Evolutionary conservation across 2,329 filamentous ascomycete species (phyloP).

Genomic region (Nigrograna mackinnonii): DNA sequence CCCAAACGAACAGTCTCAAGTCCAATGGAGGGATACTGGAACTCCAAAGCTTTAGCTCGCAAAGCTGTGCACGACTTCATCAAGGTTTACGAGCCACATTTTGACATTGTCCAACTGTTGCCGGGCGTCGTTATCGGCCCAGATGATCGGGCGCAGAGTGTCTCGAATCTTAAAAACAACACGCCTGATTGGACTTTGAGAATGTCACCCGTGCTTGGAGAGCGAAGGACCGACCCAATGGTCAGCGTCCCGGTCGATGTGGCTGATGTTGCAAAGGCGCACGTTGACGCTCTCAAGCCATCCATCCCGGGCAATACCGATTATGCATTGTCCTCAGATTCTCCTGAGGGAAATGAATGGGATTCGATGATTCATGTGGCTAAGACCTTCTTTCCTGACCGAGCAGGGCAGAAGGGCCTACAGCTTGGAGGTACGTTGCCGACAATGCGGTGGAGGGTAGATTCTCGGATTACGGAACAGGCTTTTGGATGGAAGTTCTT

Average conservation of each 20-base stretch:
- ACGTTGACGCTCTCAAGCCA: conserved; percentile 10
- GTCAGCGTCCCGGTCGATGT: conserved; percentile 7
- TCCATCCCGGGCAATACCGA: conserved; percentile 7
- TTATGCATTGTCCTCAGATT: conserved; percentile 8
- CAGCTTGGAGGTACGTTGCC: conserved; percentile 4
- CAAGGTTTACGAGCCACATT: conserved; percentile 7
- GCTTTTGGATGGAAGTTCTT: conserved; percentile 11
- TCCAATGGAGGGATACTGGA: conserved; percentile 33
- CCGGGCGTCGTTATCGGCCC: conserved; percentile 9
- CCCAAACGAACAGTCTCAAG: conserved; percentile 3
- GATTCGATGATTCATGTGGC: conserved; percentile 3
- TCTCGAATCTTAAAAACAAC: not conserved
- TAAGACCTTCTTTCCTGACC: conserved; percentile 5
- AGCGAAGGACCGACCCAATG: conserved; percentile 4
- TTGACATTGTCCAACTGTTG: conserved; percentile 9
- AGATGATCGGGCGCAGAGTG: conserved; percentile 7
- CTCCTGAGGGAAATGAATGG: conserved; percentile 8
- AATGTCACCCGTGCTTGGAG: conserved; percentile 1
- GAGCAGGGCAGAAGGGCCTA: conserved; percentile 2
- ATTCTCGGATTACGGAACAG: conserved; percentile 9
- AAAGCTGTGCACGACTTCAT: conserved; percentile 24
- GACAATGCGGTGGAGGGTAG: conserved; percentile 4
- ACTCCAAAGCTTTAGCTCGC: conserved; percentile 30
- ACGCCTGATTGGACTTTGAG: not conserved
- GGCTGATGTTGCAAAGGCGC: conserved; percentile 12